Base-by-base conservation (phyloP, 1,284 basidiomycete genomes). In the Albatrellus sp. region DNA sequence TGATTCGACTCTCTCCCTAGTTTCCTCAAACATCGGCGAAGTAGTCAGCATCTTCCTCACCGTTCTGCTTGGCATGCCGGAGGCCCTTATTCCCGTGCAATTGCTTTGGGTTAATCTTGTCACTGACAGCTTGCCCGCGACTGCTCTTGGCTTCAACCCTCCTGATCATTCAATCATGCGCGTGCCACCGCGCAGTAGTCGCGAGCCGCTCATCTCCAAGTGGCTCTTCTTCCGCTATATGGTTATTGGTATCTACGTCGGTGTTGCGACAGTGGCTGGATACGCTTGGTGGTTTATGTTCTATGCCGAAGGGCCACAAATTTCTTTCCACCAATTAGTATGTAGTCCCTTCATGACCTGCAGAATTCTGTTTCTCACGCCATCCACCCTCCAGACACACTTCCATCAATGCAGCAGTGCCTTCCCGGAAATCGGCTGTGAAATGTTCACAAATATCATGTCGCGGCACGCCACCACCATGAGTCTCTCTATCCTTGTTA, bases 261-360 rank as follows among this genome's bases (percentile, higher is more conserved):
- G 96, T 34, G 79, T 78, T 42, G 93, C 92, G 1, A 98, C 96
- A 8, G 93, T 98, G 36, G 90, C 86, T 52, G 94, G 93, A 38
- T 97, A 97, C 59, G 92, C 90, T 0, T 98, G 94, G 94, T 98
- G 94, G 94, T 98, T 98, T 69, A 71, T 96, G 57, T 86, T 79
- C 62, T 97, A 97, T 63, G 57, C 72, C 19, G 82, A 74, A 40
- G 94, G 94, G 0, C 94, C 94, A 1, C 89, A 93, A 60, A 97
- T 98, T 59, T 72, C 85, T 12, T 97, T 90, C 71, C 69, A 90
- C 58, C 90, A 98, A 66, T 70, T 98, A 54, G 90, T 92, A 55
- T 62, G 88, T 73, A 42, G 45, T 32, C 28, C 37, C 20, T 16
- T 31, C 7, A 28, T 24, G 17, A 9, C 19, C 2, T 48, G 9